Percentiles rank a stretch among this genome's conserved stretches.
phyloP scores from a whole-genome alignment of 1,139 yeast species.

The Spathaspora sp. region DNA sequence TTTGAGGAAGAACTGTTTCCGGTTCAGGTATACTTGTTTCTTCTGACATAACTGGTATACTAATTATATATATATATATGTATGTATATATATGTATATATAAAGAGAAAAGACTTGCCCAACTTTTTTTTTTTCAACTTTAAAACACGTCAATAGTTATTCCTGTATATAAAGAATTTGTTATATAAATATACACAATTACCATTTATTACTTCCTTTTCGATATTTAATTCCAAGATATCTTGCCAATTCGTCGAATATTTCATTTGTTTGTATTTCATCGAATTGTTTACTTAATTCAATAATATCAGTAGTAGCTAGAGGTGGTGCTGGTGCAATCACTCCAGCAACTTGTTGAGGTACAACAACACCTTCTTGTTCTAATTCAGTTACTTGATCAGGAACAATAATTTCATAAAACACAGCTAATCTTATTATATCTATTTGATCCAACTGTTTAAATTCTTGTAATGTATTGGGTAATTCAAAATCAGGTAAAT shows the following conservation, averaged over 20 bases:
- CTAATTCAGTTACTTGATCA: slow-evolving; percentile 38
- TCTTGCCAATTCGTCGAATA: slow-evolving; percentile 65
- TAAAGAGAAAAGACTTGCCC: neutral
- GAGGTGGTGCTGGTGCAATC: slow-evolving; percentile 6
- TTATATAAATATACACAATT: slow-evolving; percentile 4
- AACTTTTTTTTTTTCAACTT: slow-evolving; percentile 1
- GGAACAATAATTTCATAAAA: slow-evolving; percentile 71
- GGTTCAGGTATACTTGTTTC: slow-evolving; percentile 13
- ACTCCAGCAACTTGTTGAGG: slow-evolving; percentile 6
- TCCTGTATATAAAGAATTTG: neutral
- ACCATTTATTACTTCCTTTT: slow-evolving; percentile 54
- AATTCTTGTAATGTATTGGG: slow-evolving; percentile 65
- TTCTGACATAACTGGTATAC: slow-evolving; percentile 16
- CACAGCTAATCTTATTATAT: slow-evolving; percentile 54
- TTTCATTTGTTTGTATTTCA: slow-evolving; percentile 40
- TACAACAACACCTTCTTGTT: slow-evolving; percentile 31
- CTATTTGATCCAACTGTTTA: slow-evolving; percentile 39
- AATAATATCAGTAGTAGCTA: slow-evolving; percentile 30
- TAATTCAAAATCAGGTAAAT: slow-evolving; percentile 54
- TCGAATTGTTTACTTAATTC: slow-evolving; percentile 32
- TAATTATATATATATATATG: too few species aligned
- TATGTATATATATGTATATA: neutral
- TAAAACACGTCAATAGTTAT: slow-evolving; percentile 10
- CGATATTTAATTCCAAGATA: slow-evolving; percentile 63
- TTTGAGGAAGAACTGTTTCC: slow-evolving; percentile 24